phyloP scores from a whole-genome alignment of 106 monocot species.

The Triglochin maritima region DNA sequence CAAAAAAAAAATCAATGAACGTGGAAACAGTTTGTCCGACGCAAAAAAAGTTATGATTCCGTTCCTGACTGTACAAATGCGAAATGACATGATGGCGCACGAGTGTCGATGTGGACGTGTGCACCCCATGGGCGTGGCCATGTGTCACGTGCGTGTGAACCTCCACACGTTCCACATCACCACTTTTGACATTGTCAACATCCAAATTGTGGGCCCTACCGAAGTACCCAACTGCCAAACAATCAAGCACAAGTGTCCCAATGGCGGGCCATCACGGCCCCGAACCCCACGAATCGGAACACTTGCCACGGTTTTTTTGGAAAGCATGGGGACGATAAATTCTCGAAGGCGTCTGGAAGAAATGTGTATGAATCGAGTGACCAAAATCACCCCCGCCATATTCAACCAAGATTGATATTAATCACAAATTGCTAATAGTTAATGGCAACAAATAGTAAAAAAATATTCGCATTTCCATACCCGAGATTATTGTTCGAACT shows the following conservation, averaged over 20 bases:
- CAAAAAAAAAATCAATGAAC: no score
- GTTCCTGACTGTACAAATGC: constrained; percentile 32
- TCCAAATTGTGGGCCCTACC: background rate
- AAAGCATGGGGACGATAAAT: constrained; percentile 24
- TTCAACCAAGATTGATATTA: no score
- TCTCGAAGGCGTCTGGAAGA: constrained; percentile 8
- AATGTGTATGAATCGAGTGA: constrained; percentile 16
- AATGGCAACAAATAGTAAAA: no score
- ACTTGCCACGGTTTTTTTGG: constrained; percentile 17
- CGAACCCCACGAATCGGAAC: constrained; percentile 42
- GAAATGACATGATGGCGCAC: constrained; percentile 39
- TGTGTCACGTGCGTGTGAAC: constrained; percentile 28
- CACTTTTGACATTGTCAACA: background rate
- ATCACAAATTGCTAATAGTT: no score
- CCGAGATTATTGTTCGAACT: no score
- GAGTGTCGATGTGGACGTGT: background rate
- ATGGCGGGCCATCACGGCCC: constrained; percentile 28
- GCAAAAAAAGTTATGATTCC: no score
- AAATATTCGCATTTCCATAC: no score
- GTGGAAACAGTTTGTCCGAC: no score
- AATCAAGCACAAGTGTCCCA: constrained; percentile 35
- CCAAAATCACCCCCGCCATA: constrained; percentile 10
- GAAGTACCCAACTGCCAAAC: constrained; percentile 35
- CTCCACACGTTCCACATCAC: background rate
- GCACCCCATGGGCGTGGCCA: constrained; percentile 24